Percentiles rank a stretch among this genome's conserved stretches.
Evolutionary conservation across 176 grass and related monocot genomes (phyloP).

Genomic region (Eremochloa ophiuroides): DNA sequence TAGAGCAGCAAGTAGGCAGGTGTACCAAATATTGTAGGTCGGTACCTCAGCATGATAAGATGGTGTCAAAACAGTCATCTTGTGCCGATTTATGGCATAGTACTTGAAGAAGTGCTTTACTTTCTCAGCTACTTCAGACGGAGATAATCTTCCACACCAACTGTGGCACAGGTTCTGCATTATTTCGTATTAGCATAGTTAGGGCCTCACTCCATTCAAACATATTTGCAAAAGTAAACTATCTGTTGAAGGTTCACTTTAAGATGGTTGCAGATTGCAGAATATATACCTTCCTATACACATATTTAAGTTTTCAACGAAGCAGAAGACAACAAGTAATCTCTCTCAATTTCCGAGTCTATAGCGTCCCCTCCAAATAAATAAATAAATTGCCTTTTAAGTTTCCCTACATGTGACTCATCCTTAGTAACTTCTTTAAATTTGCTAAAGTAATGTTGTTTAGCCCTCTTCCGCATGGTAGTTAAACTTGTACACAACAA

Average conservation of each 20-base stretch:
- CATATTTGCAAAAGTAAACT: background rate
- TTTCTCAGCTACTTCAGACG: slow-evolving; percentile 91
- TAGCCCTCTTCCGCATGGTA: background rate
- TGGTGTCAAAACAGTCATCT: slow-evolving; percentile 97
- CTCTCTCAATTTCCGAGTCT: background rate
- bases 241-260: background rate
- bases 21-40: background rate
- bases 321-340: background rate
- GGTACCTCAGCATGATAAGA: slow-evolving; percentile 93
- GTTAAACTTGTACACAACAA: background rate
- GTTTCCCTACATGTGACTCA: background rate
- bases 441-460: background rate
- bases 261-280: background rate
- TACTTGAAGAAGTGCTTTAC: slow-evolving; percentile 98
- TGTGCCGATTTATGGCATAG: slow-evolving; percentile 93
- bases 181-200: slow-evolving; percentile 13
- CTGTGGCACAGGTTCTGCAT: slow-evolving; percentile 83
- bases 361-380: background rate
- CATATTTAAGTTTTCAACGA: background rate
- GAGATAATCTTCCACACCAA: slow-evolving; percentile 78
- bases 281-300: background rate
- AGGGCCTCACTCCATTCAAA: background rate
- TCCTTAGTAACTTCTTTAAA: background rate
- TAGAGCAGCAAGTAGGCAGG: background rate
- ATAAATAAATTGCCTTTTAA: background rate